Percentiles rank a stretch among this genome's conserved stretches.
These are phyloP conservation scores for Bacidia rubella DNA, from an alignment of 495 filamentous ascomycete species.

Conservation along the genomic window DNA sequence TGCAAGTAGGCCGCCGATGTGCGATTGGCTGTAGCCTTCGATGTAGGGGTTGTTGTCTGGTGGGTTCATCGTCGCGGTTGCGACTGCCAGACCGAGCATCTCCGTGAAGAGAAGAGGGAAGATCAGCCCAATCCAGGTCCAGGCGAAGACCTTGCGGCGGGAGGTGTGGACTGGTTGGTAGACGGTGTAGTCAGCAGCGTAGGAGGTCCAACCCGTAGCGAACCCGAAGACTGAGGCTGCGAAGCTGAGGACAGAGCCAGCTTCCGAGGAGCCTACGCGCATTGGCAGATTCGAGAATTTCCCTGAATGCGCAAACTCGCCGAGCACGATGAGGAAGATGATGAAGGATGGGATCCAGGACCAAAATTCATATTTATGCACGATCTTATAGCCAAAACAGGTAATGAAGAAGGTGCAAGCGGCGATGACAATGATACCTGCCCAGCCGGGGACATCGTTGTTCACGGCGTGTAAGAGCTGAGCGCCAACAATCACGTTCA, in stretches of 20 bases:
- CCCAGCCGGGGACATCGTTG: constrained; percentile 51
- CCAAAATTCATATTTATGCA: constrained; percentile 70
- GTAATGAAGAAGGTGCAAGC: constrained; percentile 56
- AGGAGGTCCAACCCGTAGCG: constrained; percentile 67
- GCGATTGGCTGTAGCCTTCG: constrained; percentile 44
- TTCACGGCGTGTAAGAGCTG: constrained; percentile 72
- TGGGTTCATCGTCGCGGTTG: constrained; percentile 44
- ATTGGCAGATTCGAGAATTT: constrained; percentile 57
- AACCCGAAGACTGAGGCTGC: constrained; percentile 65
- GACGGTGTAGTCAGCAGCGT: constrained; percentile 72
- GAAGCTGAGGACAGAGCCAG: constrained; percentile 56
- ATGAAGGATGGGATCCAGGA: constrained; percentile 67
- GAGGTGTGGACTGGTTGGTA: constrained; percentile 56
- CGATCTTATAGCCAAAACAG: constrained; percentile 65
- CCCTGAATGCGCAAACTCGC: constrained; percentile 62
- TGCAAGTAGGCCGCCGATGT: constrained; percentile 58
- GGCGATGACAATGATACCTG: constrained; percentile 66
- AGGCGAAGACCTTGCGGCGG: constrained; percentile 48
- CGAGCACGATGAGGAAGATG: constrained; percentile 65
- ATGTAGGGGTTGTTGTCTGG: constrained; percentile 38
- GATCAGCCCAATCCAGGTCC: constrained; percentile 57
- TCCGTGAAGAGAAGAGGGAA: constrained; percentile 63
- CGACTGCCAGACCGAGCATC: constrained; percentile 64
- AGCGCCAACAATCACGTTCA: constrained; percentile 72
- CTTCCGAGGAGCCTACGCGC: constrained; percentile 43